A percentile compares a stretch with the other conserved stretches of the same genome.
phyloP scores from a whole-genome alignment of 2,329 filamentous ascomycete species.

The Penicillium fuscoglaucum region DNA sequence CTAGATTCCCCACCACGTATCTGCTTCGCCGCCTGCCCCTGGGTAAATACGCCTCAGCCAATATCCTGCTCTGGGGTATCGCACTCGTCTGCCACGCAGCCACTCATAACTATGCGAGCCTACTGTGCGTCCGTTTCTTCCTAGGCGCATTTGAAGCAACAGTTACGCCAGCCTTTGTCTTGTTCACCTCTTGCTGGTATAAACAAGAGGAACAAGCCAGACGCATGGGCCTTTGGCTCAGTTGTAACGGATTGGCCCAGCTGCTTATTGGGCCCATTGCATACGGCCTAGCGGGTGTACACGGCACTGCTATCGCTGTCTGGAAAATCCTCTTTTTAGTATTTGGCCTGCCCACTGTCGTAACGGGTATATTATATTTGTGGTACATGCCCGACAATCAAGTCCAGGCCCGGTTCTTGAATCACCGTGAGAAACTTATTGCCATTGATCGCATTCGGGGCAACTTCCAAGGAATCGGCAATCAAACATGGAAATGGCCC shows the following conservation, averaged over 20 bases:
- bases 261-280: constrained; percentile 13
- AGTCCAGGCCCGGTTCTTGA: constrained; percentile 14
- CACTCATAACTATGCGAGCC: constrained; percentile 19
- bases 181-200: constrained; percentile 20
- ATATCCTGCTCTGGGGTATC: constrained; percentile 24
- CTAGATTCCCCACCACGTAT: constrained; percentile 49
- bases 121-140: constrained; percentile 23
- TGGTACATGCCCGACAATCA: constrained; percentile 18
- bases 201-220: constrained; percentile 14
- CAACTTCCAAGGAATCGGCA: constrained; percentile 19
- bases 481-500: constrained; percentile 11
- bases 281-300: constrained; percentile 15
- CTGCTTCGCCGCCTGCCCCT: constrained; percentile 51
- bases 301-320: neutral
- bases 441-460: constrained; percentile 16
- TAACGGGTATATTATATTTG: constrained; percentile 7
- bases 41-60: constrained; percentile 50
- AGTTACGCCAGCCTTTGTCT: constrained; percentile 14
- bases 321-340: constrained; percentile 21
- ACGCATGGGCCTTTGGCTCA: constrained; percentile 19
- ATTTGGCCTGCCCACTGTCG: constrained; percentile 13
- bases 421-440: constrained; percentile 9
- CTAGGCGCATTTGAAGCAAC: constrained; percentile 19
- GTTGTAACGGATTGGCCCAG: constrained; percentile 18
- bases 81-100: constrained; percentile 18